Conservation (phyloP, 2,329 filamentous ascomycete genomes). For the Diaporthe longicolla region DNA sequence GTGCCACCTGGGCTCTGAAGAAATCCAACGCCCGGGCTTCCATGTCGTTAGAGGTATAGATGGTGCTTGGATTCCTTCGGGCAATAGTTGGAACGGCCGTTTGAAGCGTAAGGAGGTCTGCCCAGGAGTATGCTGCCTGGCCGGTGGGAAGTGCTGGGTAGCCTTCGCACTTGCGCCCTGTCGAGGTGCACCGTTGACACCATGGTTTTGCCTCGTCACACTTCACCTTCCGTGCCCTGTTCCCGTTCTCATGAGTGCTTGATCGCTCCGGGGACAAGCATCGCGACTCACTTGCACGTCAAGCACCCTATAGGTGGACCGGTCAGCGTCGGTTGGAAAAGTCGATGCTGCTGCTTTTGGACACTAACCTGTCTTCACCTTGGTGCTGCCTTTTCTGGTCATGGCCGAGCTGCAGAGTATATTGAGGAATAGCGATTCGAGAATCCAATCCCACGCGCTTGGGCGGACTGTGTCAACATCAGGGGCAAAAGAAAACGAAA, state of each 20-base stretch:
- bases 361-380: conserved; percentile 35
- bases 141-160: conserved; percentile 39
- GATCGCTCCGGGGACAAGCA: neutral
- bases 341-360: neutral
- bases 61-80: neutral
- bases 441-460: neutral
- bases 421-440: too few relatives aligned
- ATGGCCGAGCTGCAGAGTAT: neutral
- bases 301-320: conserved; percentile 25
- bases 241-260: neutral
- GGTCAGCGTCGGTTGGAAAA: neutral
- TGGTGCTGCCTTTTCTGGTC: conserved; percentile 40
- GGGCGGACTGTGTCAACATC: too few relatives aligned
- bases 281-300: conserved; percentile 41
- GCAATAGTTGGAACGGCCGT: neutral
- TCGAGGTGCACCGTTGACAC: conserved; percentile 44
- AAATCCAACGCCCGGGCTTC: conserved; percentile 46
- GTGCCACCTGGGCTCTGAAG: conserved; percentile 57
- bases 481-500: neutral
- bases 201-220: conserved; percentile 46
- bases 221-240: conserved; percentile 46
- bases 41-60: conserved; percentile 21
- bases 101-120: conserved; percentile 24
- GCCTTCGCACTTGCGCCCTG: conserved; percentile 45
- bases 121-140: conserved; percentile 41